phyloP scores from a whole-genome alignment of 2,329 filamentous ascomycete genomes.

The Scopulariopsis brevicaulis region DNA sequence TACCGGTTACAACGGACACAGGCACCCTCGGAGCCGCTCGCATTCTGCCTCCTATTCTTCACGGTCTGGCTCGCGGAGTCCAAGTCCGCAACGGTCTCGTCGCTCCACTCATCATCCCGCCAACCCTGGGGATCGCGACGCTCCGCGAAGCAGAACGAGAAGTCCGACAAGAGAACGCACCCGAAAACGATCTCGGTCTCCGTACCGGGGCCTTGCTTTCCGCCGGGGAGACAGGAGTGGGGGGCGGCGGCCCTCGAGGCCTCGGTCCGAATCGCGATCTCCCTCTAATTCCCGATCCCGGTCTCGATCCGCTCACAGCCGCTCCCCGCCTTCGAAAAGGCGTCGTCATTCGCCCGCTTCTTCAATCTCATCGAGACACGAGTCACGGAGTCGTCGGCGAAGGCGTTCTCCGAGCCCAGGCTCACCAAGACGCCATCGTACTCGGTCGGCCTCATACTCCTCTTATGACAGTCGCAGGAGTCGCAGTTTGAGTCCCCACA shows the following conservation, averaged over 20 bases:
- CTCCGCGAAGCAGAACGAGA: conserved; percentile 34
- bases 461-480: conserved; percentile 5
- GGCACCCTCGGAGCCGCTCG: conserved; percentile 28
- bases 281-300: conserved; percentile 7
- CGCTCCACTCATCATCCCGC: neutral
- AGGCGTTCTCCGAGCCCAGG: conserved; percentile 7
- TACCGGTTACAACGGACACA: conserved; percentile 24
- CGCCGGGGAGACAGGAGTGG: conserved; percentile 26
- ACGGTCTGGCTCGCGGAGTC: conserved; percentile 11
- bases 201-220: conserved; percentile 26
- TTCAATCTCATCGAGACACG: conserved; percentile 4
- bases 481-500: conserved; percentile 1
- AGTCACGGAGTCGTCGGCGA: conserved; percentile 3
- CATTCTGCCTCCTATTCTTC: conserved; percentile 14
- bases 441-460: conserved; percentile 10
- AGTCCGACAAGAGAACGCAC: conserved; percentile 33
- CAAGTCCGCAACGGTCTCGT: conserved; percentile 20
- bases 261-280: conserved; percentile 8
- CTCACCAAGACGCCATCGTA: conserved; percentile 14
- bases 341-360: conserved; percentile 7
- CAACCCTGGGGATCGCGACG: neutral
- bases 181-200: conserved; percentile 22
- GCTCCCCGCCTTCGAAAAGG: conserved; percentile 1
- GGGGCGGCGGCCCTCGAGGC: conserved; percentile 24
- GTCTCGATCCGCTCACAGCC: conserved; percentile 5